These are phyloP conservation scores for Blastobotrys proliferans DNA, from an alignment of 1,139 yeast genomes.

Conservation along the genomic window DNA sequence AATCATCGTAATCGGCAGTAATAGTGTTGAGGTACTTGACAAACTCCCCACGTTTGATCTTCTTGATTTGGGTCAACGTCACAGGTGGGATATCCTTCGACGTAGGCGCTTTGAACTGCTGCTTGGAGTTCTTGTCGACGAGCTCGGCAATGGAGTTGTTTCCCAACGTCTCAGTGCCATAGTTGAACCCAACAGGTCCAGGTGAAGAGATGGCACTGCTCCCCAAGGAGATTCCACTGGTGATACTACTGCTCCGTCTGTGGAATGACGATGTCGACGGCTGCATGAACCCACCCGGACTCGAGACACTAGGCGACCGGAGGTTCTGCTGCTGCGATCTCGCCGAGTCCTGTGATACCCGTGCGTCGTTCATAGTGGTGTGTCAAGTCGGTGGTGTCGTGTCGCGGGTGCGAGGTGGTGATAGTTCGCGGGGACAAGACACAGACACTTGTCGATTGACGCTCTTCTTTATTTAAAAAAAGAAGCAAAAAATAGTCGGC, in stretches of 20 bases:
- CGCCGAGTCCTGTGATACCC: conserved; percentile 6
- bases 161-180: conserved; percentile 46
- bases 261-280: conserved; percentile 11
- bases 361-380: conserved; percentile 6
- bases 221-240: conserved; percentile 16
- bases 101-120: conserved; percentile 62
- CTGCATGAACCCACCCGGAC: background rate
- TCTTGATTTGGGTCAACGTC: conserved; percentile 55
- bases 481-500: too few relatives aligned
- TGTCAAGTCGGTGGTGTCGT: background rate
- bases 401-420: too few relatives aligned
- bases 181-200: conserved; percentile 24
- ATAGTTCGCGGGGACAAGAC: too few relatives aligned
- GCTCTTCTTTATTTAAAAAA: too few relatives aligned
- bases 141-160: conserved; percentile 76
- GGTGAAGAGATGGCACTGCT: conserved; percentile 6
- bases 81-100: conserved; percentile 82
- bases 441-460: too few relatives aligned
- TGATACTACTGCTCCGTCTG: conserved; percentile 17
- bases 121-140: conserved; percentile 38
- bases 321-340: conserved; percentile 1
- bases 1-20: conserved; percentile 48
- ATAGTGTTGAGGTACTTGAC: conserved; percentile 44
- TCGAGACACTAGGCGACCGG: conserved; percentile 5
- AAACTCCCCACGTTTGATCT: conserved; percentile 48